Evolutionary conservation across 257 asterid genomes (phyloP), one percentile per base, ranked within the genome.

Genomic region (Gardenia jasminoides): DNA sequence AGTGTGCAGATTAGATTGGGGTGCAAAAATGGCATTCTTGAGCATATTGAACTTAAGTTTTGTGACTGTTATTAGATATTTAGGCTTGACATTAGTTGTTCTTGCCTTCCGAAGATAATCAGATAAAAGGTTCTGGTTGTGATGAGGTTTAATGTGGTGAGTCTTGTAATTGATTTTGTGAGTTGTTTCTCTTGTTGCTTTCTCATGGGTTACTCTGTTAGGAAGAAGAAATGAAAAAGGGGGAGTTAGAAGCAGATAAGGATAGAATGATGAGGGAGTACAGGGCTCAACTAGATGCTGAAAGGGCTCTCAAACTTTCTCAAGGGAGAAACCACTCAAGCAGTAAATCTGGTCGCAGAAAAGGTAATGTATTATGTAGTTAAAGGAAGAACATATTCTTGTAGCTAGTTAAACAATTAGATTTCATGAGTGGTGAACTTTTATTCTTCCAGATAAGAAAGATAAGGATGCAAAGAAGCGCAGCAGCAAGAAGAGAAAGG

Each of bases 231-330:
- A 83, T 91, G 86, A 92, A 82, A 88, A 96, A 88, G 85, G 99
- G 98, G 67, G 99, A 93, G 87, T 85, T 96, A 88, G 99, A 96
- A 88, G 99, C 98, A 36, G 99, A 96, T 89, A 96, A 92, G 85
- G 99, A 96, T 82, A 90, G 82, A 87, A 96, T 93, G 98, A 96
- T 96, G 99, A 88, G 88, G 84, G 99, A 96, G 80, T 96, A 96
- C 74, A 89, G 99, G 82, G 99, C 99, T 79, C 99, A 96, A 86
- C 86, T 96, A 77, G 99, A 96, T 87, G 99, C 99, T 80, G 93
- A 94, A 88, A 88, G 98, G 88, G 89, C 98, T 10, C 80, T 80
- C 56, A 94, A 94, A 76, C 99, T 94, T 75, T 81, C 97, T 70
- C 93, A 90, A 22, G 98, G 98, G 79, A 90, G 93, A 85, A 93